Conservation (phyloP, 2,329 filamentous ascomycete genomes). For the Sporothrix pseudoabietina region DNA sequence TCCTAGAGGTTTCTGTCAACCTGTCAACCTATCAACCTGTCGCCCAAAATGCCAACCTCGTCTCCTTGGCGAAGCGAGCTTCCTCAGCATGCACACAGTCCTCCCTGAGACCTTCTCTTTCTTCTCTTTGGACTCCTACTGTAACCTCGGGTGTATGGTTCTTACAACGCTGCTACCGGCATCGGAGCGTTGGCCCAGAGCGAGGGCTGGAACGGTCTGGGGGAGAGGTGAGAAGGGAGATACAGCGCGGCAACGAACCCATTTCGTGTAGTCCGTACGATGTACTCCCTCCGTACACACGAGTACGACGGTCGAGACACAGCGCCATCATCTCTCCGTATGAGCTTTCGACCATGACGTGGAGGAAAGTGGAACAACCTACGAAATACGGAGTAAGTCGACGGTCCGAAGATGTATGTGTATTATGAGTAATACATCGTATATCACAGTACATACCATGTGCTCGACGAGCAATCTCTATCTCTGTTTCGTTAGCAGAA, state of each 20-base stretch:
- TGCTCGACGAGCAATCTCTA: background rate
- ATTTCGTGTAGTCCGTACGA: background rate
- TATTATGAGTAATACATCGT: too few species aligned
- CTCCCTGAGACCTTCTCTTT: background rate
- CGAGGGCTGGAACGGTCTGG: background rate
- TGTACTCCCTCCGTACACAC: background rate
- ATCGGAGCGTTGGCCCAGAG: background rate
- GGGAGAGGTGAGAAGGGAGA: background rate
- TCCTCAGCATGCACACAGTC: too few species aligned
- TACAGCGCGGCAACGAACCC: background rate
- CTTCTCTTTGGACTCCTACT: background rate
- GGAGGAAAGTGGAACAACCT: conserved; percentile 9
- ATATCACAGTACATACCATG: background rate
- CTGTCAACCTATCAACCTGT: too few species aligned
- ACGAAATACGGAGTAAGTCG: background rate
- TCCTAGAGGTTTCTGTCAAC: background rate
- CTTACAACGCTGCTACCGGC: background rate
- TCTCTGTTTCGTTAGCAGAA: background rate
- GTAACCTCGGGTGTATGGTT: background rate
- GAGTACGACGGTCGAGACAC: background rate
- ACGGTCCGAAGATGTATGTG: background rate
- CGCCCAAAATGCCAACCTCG: too few species aligned
- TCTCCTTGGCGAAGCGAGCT: background rate
- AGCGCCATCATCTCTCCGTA: background rate
- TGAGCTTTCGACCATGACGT: background rate